Conservation (phyloP, 75 land plant species). For the Cunninghamia lanceolata region DNA sequence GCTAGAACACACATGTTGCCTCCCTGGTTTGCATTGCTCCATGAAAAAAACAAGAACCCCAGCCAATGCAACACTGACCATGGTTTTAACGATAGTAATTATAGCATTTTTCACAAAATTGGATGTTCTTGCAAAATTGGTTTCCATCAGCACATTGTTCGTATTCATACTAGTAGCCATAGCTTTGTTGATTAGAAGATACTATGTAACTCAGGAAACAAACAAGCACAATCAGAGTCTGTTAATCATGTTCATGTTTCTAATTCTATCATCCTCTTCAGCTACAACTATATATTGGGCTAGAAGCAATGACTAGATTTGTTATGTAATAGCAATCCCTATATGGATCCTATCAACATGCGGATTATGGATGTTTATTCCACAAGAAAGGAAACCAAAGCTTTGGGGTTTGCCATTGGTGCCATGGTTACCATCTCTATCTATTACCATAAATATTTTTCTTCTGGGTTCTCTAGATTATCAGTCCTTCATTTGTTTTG, state of each 20-base stretch:
- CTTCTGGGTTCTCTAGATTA: too few species aligned
- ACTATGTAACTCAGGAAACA: constrained; percentile 53
- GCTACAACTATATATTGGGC: too few species aligned
- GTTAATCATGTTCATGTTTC: constrained; percentile 35
- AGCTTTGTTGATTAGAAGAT: too few species aligned
- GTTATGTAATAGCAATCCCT: constrained; percentile 46
- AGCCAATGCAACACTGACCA: too few species aligned
- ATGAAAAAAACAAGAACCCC: too few species aligned
- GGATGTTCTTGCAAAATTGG: constrained; percentile 52
- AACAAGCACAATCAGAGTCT: constrained; percentile 14
- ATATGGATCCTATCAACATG: constrained; percentile 59
- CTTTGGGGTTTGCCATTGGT: constrained; percentile 75
- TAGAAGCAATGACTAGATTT: too few species aligned
- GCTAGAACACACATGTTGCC: constrained; percentile 82
- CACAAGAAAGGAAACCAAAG: constrained; percentile 49
- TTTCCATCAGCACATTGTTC: constrained; percentile 74
- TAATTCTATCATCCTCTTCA: too few species aligned
- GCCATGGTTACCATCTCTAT: too few species aligned
- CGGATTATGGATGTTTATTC: constrained; percentile 34
- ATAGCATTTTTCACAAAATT: constrained; percentile 74
- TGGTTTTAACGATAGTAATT: constrained; percentile 48
- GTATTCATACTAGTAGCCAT: constrained; percentile 82
- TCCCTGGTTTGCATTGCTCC: constrained; percentile 70
- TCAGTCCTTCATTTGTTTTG: too few species aligned
- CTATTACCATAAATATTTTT: too few species aligned